Evolutionary conservation across 768 basidiomycete genomes (phyloP).

Genomic region (Auricularia sp.): DNA sequence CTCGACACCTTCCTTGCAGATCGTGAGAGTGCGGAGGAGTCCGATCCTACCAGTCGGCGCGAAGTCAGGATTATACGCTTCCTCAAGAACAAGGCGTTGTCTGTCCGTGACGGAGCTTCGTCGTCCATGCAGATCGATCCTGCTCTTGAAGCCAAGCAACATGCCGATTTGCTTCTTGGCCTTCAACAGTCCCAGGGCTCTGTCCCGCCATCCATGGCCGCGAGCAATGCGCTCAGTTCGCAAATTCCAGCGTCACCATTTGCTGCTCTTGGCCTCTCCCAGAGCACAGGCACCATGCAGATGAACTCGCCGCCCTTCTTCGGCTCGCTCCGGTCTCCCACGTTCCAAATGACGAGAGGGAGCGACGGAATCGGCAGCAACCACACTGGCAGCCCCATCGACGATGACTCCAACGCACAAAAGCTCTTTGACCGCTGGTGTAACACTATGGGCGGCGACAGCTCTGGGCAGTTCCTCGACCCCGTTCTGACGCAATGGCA

Average conservation of each 20-base stretch:
- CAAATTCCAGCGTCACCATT: background rate
- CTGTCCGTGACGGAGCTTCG: conserved; percentile 34
- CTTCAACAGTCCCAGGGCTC: conserved; percentile 4
- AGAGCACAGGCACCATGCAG: conserved; percentile 1
- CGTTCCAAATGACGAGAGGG: conserved; percentile 56
- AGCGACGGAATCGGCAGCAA: conserved; percentile 33
- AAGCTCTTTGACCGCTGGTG: conserved; percentile 77
- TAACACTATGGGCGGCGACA: conserved; percentile 30
- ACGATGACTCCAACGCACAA: conserved; percentile 69
- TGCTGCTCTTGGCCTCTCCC: background rate
- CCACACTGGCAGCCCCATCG: conserved; percentile 59
- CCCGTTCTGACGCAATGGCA: conserved; percentile 44
- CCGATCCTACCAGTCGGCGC: conserved; percentile 71
- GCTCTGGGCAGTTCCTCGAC: conserved; percentile 6
- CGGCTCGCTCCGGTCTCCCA: conserved; percentile 12
- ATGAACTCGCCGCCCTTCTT: conserved; percentile 2
- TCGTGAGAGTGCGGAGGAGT: conserved; percentile 43
- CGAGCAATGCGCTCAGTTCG: conserved; percentile 17
- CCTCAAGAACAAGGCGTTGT: conserved; percentile 48
- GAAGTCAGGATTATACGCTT: conserved; percentile 83
- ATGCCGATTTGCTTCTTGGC: conserved; percentile 4
- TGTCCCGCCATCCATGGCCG: conserved; percentile 1
- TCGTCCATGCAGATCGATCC: conserved; percentile 4
- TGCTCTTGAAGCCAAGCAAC: conserved; percentile 5
- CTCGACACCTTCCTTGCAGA: conserved; percentile 69